A percentile compares a stretch with the other conserved stretches of the same genome.
These are phyloP conservation scores for Leccinum laetum DNA, from an alignment of 1,284 basidiomycete species.

Conservation along the genomic window DNA sequence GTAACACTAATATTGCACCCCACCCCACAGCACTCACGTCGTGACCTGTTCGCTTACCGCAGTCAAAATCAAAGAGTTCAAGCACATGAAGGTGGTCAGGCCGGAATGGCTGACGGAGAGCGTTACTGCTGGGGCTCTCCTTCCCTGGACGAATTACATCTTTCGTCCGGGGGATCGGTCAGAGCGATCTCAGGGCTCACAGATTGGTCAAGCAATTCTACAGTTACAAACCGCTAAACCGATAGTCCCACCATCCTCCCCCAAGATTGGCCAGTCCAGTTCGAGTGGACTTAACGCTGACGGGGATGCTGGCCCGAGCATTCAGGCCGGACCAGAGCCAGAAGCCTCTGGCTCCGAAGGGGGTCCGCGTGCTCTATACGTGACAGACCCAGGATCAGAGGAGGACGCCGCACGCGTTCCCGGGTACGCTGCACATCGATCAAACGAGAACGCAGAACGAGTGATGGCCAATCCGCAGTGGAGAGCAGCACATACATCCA, in stretches of 20 bases:
- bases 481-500: slow-evolving; percentile 86
- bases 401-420: slow-evolving; percentile 48
- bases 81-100: slow-evolving; percentile 83
- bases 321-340: neutral
- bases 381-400: slow-evolving; percentile 43
- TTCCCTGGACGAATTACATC: slow-evolving; percentile 75
- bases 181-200: slow-evolving; percentile 50
- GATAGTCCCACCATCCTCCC: neutral
- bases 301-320: slow-evolving; percentile 5
- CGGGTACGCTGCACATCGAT: slow-evolving; percentile 59
- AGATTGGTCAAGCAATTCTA: slow-evolving; percentile 25
- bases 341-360: slow-evolving; percentile 16
- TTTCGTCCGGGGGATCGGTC: slow-evolving; percentile 49
- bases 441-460: slow-evolving; percentile 73
- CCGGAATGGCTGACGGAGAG: slow-evolving; percentile 90
- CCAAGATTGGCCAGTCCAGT: neutral
- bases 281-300: neutral
- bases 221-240: slow-evolving; percentile 6
- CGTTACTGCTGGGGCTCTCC: slow-evolving; percentile 60
- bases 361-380: slow-evolving; percentile 33
- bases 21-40: slow-evolving; percentile 73
- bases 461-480: slow-evolving; percentile 83
- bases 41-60: slow-evolving; percentile 90
- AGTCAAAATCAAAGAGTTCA: slow-evolving; percentile 86
- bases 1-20: slow-evolving; percentile 7